Evolutionary conservation across 2,329 filamentous ascomycete genomes (phyloP).

Genomic region (Fusarium begoniae): DNA sequence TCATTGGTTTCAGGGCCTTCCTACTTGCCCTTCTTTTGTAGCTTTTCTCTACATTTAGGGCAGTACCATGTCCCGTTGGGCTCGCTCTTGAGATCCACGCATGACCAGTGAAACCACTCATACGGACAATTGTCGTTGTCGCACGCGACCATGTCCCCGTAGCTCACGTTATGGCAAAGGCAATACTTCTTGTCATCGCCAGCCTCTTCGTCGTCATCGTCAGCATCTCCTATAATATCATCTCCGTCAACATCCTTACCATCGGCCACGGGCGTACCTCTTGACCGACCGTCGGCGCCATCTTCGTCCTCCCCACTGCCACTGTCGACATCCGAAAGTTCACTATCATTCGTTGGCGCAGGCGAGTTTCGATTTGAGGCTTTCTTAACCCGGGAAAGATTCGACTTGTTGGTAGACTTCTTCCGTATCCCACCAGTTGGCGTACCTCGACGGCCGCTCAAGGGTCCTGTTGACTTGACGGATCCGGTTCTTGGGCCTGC

Average conservation of each 20-base stretch:
- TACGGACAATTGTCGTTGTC: conserved; percentile 83
- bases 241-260: conserved; percentile 57
- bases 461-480: conserved; percentile 54
- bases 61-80: conserved; percentile 75
- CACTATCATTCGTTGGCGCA: conserved; percentile 70
- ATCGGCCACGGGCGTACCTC: conserved; percentile 47
- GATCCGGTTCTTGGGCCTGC: conserved; percentile 64
- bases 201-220: conserved; percentile 73
- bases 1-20: not conserved
- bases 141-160: conserved; percentile 89
- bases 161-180: conserved; percentile 83
- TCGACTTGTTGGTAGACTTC: conserved; percentile 66
- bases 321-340: conserved; percentile 71
- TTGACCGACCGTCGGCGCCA: conserved; percentile 44
- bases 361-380: conserved; percentile 67
- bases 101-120: conserved; percentile 90
- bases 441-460: conserved; percentile 59
- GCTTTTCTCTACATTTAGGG: conserved; percentile 66
- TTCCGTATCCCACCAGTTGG: conserved; percentile 57
- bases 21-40: conserved; percentile 54
- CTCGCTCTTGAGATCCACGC: conserved; percentile 73
- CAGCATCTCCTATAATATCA: conserved; percentile 63
- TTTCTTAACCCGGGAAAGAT: conserved; percentile 69
- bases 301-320: conserved; percentile 63
- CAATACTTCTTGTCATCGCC: conserved; percentile 85